Conservation (phyloP, 73 alveolate species). For the Urostyla sp. region DNA sequence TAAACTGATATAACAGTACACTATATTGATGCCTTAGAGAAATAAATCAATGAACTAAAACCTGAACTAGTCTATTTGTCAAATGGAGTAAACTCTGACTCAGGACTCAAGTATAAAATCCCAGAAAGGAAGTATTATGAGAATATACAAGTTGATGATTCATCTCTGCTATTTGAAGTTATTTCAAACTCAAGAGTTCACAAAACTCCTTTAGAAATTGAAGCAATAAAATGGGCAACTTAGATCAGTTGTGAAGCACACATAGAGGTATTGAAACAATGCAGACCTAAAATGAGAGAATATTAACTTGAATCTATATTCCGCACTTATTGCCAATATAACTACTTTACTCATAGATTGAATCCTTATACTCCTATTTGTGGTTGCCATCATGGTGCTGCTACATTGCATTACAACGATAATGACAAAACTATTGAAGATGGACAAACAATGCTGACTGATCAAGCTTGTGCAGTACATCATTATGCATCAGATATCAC, state of each 20-base stretch:
- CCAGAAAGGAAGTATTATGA: slow-evolving; percentile 76
- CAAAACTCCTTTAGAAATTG: slow-evolving; percentile 87
- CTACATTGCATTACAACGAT: slow-evolving; percentile 90
- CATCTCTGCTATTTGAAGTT: slow-evolving; percentile 70
- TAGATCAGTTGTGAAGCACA: slow-evolving; percentile 88
- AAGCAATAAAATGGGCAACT: slow-evolving; percentile 80
- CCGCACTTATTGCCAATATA: slow-evolving; percentile 74
- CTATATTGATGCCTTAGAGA: slow-evolving; percentile 75
- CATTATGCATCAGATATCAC: slow-evolving; percentile 98
- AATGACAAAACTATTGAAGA: slow-evolving; percentile 76
- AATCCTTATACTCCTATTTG: slow-evolving; percentile 89
- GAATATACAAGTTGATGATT: slow-evolving; percentile 73
- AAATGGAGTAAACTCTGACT: slow-evolving; percentile 88
- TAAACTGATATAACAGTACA: slow-evolving; percentile 77
- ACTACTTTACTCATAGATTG: slow-evolving; percentile 78
- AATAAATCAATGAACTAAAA: slow-evolving; percentile 60
- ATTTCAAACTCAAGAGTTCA: slow-evolving; percentile 85
- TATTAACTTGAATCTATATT: slow-evolving; percentile 83
- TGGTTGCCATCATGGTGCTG: slow-evolving; percentile 85
- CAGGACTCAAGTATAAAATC: slow-evolving; percentile 68
- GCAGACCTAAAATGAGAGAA: slow-evolving; percentile 86
- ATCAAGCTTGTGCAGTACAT: slow-evolving; percentile 90
- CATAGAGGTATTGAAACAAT: slow-evolving; percentile 76
- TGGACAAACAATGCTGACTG: slow-evolving; percentile 81
- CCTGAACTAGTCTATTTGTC: slow-evolving; percentile 82